Evolutionary conservation across 225 moss, liverwort and hornwort genomes (phyloP), one percentile per base, ranked within the genome.

Genomic region (Ulota crispa): DNA sequence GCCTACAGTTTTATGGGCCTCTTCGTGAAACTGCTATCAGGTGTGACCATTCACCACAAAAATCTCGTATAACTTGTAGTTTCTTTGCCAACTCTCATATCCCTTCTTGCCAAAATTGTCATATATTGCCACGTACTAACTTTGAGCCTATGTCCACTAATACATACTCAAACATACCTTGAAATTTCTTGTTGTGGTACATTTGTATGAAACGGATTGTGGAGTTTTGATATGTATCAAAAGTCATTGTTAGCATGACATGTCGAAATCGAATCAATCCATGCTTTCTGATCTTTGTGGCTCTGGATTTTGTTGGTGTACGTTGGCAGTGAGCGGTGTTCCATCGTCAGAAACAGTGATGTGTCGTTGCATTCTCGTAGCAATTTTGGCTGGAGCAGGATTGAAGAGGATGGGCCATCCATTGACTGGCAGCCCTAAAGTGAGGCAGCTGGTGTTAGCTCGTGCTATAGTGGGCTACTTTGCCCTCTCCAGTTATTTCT

Each of bases 1-100:
- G 85, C 90, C 20, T 94, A 94, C 63, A 91, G 90, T 75, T 80
- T 93, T n/a, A 92, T 93, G 94, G 92, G 93, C 15, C 90, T 94
- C 70, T 87, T 93, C 73, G 94, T 94, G 56, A 93, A 92, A 83
- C 86, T 94, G 75, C 81, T 94, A 24, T 77, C 93, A 76, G 92
- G 93, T 93, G 61, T 32, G 31, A 41, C 20, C 65, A 77, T 68
- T 45, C 26, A 10, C 24, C 21, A 45, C 41, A 76, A 39, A 69
- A 42, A 41, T 34, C 78, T 64, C 30, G 7, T 28, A 28, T n/a
- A 24, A 19, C 47, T 50, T 54, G 30, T 19, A 31, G 20, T 68
- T 78, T 21, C 30, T 78, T 23, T 78, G 59, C 41, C 20, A 63
- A 60, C 19, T 47, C n/a, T 50, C 50, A 50, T 34, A 36, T 59